Evolutionary conservation across 441 rosid species (phyloP).

Genomic region (Dalechampia spathulata): DNA sequence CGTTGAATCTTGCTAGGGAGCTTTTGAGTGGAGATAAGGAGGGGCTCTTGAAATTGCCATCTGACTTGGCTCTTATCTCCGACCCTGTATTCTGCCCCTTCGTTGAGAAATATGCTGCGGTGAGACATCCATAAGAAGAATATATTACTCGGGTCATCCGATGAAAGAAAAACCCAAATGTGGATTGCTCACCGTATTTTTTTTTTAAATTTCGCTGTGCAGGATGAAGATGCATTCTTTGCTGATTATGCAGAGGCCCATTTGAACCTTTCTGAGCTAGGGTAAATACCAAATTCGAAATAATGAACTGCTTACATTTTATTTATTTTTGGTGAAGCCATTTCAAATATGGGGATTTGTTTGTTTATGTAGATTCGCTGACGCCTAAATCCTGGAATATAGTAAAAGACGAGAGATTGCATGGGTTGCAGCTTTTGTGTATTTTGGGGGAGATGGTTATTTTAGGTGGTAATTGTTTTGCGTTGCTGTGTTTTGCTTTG

Average conservation of each 20-base stretch:
- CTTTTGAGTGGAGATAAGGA: slow-evolving; percentile 82
- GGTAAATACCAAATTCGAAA: slow-evolving; percentile 51
- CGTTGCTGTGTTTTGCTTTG: too few species aligned
- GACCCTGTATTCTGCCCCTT: slow-evolving; percentile 80
- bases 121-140: too few species aligned
- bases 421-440: slow-evolving; percentile 1
- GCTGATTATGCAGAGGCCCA: slow-evolving; percentile 71
- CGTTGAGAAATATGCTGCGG: slow-evolving; percentile 87
- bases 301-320: too few species aligned
- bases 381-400: slow-evolving; percentile 26
- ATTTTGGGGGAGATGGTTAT: too few species aligned
- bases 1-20: slow-evolving; percentile 40
- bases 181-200: too few species aligned
- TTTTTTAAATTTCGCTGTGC: slow-evolving; percentile 3
- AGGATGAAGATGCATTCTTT: slow-evolving; percentile 95
- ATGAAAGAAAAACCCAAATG: too few species aligned
- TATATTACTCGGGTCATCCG: too few species aligned
- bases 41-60: slow-evolving; percentile 63
- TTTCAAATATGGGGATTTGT: background rate
- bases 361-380: slow-evolving; percentile 43
- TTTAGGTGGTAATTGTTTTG: too few species aligned
- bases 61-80: slow-evolving; percentile 67
- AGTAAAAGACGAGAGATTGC: background rate
- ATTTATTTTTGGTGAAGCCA: too few species aligned
- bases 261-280: slow-evolving; percentile 89